Base-by-base conservation (phyloP, 2,329 filamentous ascomycete genomes). In the Graphilbum sp. region DNA sequence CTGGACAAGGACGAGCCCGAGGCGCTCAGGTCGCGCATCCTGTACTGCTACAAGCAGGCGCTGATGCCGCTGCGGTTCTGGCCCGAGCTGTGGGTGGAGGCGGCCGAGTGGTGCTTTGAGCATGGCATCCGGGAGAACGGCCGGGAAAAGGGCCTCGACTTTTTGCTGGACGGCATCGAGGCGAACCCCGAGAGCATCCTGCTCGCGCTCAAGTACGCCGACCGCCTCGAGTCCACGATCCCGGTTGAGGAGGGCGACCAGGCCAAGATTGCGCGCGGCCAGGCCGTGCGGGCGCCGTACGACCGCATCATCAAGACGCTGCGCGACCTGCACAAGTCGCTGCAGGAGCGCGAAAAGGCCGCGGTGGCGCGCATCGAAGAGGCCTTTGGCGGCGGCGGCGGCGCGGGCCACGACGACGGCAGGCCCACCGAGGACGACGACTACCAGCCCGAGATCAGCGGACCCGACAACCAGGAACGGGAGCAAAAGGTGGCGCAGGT, bases 1-100 rank as follows among this genome's bases (percentile, higher is more conserved):
- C 63, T 96, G 38, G 82, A 83, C 52, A 68, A 78, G 3, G 87
- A 96, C 38, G 87, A 96, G 48, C 64, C 71, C 4, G 69, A 75
- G 37, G 68, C 72, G 7, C 90, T 79, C 58, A 80, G 79, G 47
- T 71, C 80, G 46, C 78, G 90, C 31, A 72, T 96, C 32, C 58
- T 95, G 8, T 93, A 92, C 55, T 79, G 84, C 45, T 96, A 94
- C 64, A 90, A 86, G 55, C 88, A 95, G 55, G 85, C 88, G 5
- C 62, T 93, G 34, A 94, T 95, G 81, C 79, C 86, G 4, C 63
- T 98, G 39, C 77, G 87, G 36, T 98, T 96, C 58, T 90, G 88
- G 73, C 87, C 90, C 4, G 83, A 93, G 53, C 77, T 95, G 48
- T 98, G 90, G 90, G 87, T 86, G 36, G 86, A 95, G 43, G 88